phyloP scores from a whole-genome alignment of 2,329 filamentous ascomycete genomes.

The Aschersonia sp. region DNA sequence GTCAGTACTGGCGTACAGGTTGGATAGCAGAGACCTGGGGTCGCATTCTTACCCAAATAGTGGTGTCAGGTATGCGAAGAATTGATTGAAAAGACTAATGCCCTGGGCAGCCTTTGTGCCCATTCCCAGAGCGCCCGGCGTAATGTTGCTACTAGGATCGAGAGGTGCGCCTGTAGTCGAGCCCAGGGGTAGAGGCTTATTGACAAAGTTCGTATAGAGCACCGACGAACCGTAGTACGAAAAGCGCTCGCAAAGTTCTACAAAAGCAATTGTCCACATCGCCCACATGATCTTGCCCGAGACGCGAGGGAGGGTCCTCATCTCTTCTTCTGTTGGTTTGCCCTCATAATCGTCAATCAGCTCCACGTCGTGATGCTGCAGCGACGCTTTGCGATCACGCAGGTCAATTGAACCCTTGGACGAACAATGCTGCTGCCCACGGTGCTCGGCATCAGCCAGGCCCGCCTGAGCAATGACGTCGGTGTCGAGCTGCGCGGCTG shows the following conservation, averaged over 20 bases:
- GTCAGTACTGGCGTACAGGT: too few relatives aligned
- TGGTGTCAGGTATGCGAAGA: constrained; percentile 48
- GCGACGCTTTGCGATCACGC: constrained; percentile 6
- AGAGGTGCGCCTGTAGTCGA: constrained; percentile 37
- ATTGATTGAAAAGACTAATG: constrained; percentile 39
- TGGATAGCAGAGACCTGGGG: too few relatives aligned
- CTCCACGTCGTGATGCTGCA: constrained; percentile 8
- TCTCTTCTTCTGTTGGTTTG: constrained; percentile 46
- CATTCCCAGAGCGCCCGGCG: constrained; percentile 40
- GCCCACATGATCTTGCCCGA: constrained; percentile 50
- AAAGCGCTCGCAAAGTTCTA: constrained; percentile 64
- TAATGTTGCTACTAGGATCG: constrained; percentile 11
- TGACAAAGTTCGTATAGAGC: constrained; percentile 55
- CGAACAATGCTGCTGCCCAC: constrained; percentile 11
- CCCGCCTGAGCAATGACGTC: constrained; percentile 20
- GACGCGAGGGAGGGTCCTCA: constrained; percentile 45
- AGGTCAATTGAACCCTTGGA: constrained; percentile 15
- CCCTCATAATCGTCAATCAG: constrained; percentile 15
- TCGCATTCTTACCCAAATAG: constrained; percentile 30
- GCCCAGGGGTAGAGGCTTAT: constrained; percentile 35
- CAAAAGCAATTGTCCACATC: constrained; percentile 56
- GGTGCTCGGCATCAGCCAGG: constrained; percentile 16
- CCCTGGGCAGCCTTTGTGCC: constrained; percentile 39
- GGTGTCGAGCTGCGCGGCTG: constrained; percentile 18
- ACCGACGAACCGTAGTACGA: constrained; percentile 62